Conservation (phyloP, 2,329 filamentous ascomycete genomes). For the Aspergillus spinulosporus region DNA sequence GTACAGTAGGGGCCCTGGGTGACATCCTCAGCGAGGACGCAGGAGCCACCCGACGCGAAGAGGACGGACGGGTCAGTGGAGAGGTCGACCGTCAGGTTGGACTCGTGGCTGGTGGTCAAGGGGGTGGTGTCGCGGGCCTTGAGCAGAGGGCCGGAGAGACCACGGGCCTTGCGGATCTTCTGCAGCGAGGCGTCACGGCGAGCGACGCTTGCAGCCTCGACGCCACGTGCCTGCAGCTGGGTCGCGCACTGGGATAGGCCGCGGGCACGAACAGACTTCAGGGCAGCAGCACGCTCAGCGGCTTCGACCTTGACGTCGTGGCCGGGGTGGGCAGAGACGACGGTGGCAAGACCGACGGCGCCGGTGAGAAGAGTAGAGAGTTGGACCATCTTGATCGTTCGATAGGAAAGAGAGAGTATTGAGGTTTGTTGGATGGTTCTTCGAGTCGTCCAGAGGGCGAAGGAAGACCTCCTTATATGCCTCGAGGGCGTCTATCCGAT, state of each 20-base stretch:
- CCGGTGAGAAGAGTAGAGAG: constrained; percentile 26
- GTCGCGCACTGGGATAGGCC: constrained; percentile 51
- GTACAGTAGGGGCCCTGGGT: constrained; percentile 56
- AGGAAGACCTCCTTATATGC: background rate
- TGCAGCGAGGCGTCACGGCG: constrained; percentile 48
- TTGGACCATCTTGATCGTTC: constrained; percentile 17
- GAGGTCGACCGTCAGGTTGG: constrained; percentile 30
- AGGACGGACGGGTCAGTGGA: constrained; percentile 28
- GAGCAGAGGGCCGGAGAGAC: constrained; percentile 29
- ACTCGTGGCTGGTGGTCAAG: constrained; percentile 43
- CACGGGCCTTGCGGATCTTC: constrained; percentile 45
- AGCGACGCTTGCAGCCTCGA: constrained; percentile 46
- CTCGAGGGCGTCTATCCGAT: no score
- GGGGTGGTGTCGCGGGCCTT: constrained; percentile 36
- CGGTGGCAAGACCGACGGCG: constrained; percentile 27
- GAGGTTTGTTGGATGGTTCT: background rate
- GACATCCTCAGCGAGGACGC: constrained; percentile 55
- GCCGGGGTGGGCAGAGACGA: constrained; percentile 49
- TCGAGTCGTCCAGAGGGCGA: background rate
- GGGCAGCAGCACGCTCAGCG: constrained; percentile 51
- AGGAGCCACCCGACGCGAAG: constrained; percentile 40
- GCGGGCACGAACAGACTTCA: constrained; percentile 40
- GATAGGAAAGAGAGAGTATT: background rate
- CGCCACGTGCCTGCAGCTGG: constrained; percentile 50
- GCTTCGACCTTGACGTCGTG: constrained; percentile 53